Evolutionary conservation across 1,284 basidiomycete genomes (phyloP), one percentile per base, ranked within the genome.

Genomic region (Malassezia nana): DNA sequence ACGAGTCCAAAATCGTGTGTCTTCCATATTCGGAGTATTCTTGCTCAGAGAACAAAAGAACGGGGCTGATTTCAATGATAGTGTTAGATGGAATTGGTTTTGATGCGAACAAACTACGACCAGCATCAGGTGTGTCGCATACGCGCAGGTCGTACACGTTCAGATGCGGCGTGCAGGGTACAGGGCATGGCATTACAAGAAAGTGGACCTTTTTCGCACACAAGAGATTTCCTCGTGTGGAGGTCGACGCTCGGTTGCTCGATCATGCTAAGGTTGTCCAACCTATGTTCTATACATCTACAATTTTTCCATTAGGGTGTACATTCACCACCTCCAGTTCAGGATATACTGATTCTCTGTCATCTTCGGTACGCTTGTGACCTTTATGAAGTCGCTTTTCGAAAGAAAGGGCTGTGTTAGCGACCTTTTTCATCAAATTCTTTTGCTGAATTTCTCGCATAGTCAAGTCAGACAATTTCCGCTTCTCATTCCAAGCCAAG

Each of bases 31-130:
- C 22, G 6, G 42, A 25, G 45, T 71, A 73, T 47, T 71, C 87
- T 26, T 81, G 78, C 43, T 81, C 78, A 1, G 77, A 76, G 64
- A 92, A 82, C 6, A 94, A 77, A 9, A 94, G 78, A n/a, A 89
- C 86, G 0, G 90, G 90, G 55, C 84, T 86, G 58, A 84, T 81
- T 72, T 95, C 90, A 55, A 95, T 72, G 10, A 86, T 55, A 0
- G 83, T 85, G 15, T 82, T 79, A 1, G 80, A 77, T 9, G 55
- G 18, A 9, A 72, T 50, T 0, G 51, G 15, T 0, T n/a, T 29
- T 3, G 67, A 44, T 2, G 69, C 56, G 41, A 57, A 69, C 3
- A 72, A 50, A 5, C 67, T 66, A 1, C 69, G 58, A 0, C 67
- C 65, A 1, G 52, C 25, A 6, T 12, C 12, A 8, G 35, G 33